A percentile compares a stretch with the other conserved stretches of the same genome.
phyloP scores from a whole-genome alignment of 108 stramenopile genomes.

The Fistulifera solaris region DNA sequence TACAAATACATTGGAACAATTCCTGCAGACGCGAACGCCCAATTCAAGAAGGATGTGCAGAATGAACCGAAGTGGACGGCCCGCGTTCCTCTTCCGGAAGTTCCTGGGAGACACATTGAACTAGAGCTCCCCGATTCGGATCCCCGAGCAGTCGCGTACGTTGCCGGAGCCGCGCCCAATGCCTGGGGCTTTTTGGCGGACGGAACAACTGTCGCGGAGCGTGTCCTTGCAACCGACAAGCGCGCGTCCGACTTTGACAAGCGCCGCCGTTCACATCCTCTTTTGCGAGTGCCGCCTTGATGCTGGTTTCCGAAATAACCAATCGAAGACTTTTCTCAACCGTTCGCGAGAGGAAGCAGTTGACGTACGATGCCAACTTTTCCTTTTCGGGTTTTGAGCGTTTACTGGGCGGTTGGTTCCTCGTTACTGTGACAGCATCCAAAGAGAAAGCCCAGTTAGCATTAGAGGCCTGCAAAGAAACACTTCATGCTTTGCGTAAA shows the following conservation, averaged over 20 bases:
- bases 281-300: conserved; percentile 84
- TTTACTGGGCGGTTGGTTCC: conserved; percentile 91
- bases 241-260: conserved; percentile 72
- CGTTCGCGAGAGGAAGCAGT: conserved; percentile 90
- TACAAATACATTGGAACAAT: conserved; percentile 92
- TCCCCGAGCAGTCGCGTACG: conserved; percentile 93
- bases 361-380: conserved; percentile 97
- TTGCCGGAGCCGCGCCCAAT: conserved; percentile 90
- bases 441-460: conserved; percentile 91
- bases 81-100: conserved; percentile 46
- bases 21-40: conserved; percentile 64
- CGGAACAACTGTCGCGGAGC: conserved; percentile 65
- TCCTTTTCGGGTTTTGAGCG: conserved; percentile 86
- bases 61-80: conserved; percentile 16
- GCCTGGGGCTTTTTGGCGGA: conserved; percentile 83
- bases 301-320: conserved; percentile 77
- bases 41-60: conserved; percentile 36
- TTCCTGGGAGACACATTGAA: conserved; percentile 71
- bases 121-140: conserved; percentile 91
- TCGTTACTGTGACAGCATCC: conserved; percentile 91
- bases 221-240: conserved; percentile 51
- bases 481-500: conserved; percentile 60
- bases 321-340: conserved; percentile 91
- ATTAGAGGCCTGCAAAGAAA: conserved; percentile 92
- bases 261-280: conserved; percentile 74